A percentile compares a stretch with the other conserved stretches of the same genome.
phyloP scores from a whole-genome alignment of 1,139 yeast genomes.

The Taphrina flavorubra region DNA sequence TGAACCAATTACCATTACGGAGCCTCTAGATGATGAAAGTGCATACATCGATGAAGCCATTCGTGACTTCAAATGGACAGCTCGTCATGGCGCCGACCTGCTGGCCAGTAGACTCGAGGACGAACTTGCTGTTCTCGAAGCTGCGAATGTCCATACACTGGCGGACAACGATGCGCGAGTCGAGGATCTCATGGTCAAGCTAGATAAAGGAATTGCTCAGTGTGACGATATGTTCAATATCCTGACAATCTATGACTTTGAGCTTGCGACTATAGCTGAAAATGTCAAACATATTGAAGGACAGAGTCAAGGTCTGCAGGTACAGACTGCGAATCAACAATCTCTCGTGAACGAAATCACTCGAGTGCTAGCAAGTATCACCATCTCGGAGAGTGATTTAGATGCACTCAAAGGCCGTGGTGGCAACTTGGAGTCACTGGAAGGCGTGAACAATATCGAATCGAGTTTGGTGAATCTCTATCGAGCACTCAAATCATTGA shows the following conservation, averaged over 20 bases:
- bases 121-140: slow-evolving; percentile 65
- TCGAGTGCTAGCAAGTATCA: slow-evolving; percentile 70
- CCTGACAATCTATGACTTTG: slow-evolving; percentile 63
- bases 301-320: slow-evolving; percentile 82
- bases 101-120: slow-evolving; percentile 63
- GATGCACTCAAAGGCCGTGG: slow-evolving; percentile 54
- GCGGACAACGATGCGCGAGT: slow-evolving; percentile 56
- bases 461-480: slow-evolving; percentile 63
- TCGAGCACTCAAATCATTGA: slow-evolving; percentile 66
- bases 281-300: slow-evolving; percentile 75
- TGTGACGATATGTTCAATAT: slow-evolving; percentile 68
- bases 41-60: slow-evolving; percentile 48
- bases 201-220: slow-evolving; percentile 56
- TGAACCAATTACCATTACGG: background rate
- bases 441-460: slow-evolving; percentile 62
- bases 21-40: slow-evolving; percentile 26
- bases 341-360: slow-evolving; percentile 70
- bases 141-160: slow-evolving; percentile 58
- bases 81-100: slow-evolving; percentile 65
- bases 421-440: slow-evolving; percentile 60
- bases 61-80: slow-evolving; percentile 76
- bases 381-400: slow-evolving; percentile 65
- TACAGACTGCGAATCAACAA: slow-evolving; percentile 81
- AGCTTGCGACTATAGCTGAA: slow-evolving; percentile 65
- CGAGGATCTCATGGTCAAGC: slow-evolving; percentile 56